phyloP scores from a whole-genome alignment of 805 yeast species.

The Yarrowia divulgata region DNA sequence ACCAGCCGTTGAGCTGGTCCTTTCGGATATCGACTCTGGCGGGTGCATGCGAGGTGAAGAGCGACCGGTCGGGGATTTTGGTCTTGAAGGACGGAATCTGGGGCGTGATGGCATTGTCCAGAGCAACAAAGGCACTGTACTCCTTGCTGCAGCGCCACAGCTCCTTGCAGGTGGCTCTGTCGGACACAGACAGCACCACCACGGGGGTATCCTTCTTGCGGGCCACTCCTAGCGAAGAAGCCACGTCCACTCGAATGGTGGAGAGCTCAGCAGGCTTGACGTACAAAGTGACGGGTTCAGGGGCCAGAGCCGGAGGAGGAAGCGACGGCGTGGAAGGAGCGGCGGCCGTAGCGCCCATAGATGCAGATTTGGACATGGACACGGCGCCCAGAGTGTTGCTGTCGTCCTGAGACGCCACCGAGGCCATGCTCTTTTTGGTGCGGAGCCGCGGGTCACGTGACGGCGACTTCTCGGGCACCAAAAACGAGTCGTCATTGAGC shows the following conservation, averaged over 20 bases:
- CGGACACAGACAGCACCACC: constrained; percentile 68
- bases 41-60: constrained; percentile 69
- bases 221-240: constrained; percentile 49
- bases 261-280: constrained; percentile 47
- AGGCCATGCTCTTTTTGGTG: constrained; percentile 21
- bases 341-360: constrained; percentile 3
- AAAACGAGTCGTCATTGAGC: constrained; percentile 20
- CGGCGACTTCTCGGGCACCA: constrained; percentile 25
- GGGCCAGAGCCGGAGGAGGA: constrained; percentile 10
- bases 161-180: constrained; percentile 65
- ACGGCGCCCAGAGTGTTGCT: not conserved
- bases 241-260: constrained; percentile 45
- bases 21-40: constrained; percentile 68
- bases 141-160: constrained; percentile 78
- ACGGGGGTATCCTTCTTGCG: constrained; percentile 64
- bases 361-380: constrained; percentile 19
- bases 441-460: not conserved
- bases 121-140: constrained; percentile 62
- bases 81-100: constrained; percentile 60
- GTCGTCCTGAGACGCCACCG: constrained; percentile 12
- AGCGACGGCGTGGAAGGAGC: constrained; percentile 2
- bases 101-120: constrained; percentile 66
- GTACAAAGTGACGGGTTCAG: constrained; percentile 40
- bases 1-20: constrained; percentile 63
- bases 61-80: constrained; percentile 65